These are phyloP conservation scores for Clavispora vitiphila DNA, from an alignment of 805 yeast genomes.

Conservation along the genomic window DNA sequence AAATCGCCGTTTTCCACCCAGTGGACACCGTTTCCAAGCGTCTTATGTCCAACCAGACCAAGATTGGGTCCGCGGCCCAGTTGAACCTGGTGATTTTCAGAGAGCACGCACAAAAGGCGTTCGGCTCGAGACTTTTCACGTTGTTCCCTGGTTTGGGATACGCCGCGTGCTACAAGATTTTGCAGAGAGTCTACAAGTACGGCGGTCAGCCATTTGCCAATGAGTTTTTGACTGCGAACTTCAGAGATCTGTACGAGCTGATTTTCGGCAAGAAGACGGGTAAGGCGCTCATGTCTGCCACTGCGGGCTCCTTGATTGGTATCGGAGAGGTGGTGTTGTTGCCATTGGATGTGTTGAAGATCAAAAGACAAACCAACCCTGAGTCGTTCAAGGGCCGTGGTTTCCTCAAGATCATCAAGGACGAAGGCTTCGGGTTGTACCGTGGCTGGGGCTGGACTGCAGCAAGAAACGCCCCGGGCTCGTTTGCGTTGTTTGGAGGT, in stretches of 20 bases:
- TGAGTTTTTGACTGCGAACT: slow-evolving; percentile 78
- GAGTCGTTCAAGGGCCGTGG: slow-evolving; percentile 99
- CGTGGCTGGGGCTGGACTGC: slow-evolving; percentile 99
- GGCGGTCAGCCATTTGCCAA: slow-evolving; percentile 99
- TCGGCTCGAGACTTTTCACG: slow-evolving; percentile 69
- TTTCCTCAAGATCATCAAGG: slow-evolving; percentile 73
- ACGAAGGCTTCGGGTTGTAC: slow-evolving; percentile 91
- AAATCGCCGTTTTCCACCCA: slow-evolving; percentile 96
- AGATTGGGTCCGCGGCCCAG: slow-evolving; percentile 56
- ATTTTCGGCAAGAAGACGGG: slow-evolving; percentile 91
- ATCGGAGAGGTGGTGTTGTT: slow-evolving; percentile 94
- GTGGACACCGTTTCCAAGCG: slow-evolving; percentile 97
- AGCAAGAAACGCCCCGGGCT: slow-evolving; percentile 99
- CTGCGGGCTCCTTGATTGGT: slow-evolving; percentile 96
- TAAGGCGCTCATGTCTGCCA: slow-evolving; percentile 93
- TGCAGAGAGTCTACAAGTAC: slow-evolving; percentile 96
- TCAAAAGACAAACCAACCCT: slow-evolving; percentile 99
- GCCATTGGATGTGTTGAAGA: slow-evolving; percentile 94
- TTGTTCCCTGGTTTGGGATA: slow-evolving; percentile 97
- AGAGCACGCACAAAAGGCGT: slow-evolving; percentile 67
- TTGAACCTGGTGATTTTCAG: slow-evolving; percentile 85
- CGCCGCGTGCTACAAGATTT: slow-evolving; percentile 93
- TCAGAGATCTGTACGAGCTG: slow-evolving; percentile 62
- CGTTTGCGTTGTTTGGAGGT: slow-evolving; percentile 96
- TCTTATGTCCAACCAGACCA: slow-evolving; percentile 77